A percentile compares a stretch with the other conserved stretches of the same genome.
These are phyloP conservation scores for Platanus orientalis DNA, from an alignment of 164 flowering plant species.

Conservation along the genomic window DNA sequence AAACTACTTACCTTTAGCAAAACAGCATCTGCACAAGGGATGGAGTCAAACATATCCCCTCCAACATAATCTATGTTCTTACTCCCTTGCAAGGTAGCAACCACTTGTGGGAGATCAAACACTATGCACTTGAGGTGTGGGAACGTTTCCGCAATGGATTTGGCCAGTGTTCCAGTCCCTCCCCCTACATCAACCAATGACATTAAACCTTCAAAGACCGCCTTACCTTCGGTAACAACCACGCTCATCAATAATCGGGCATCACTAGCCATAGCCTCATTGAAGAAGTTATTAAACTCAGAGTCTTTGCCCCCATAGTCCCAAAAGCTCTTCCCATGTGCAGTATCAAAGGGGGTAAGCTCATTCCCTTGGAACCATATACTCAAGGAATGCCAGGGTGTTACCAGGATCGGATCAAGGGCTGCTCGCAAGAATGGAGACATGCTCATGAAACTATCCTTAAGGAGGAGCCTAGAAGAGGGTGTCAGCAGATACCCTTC, in stretches of 20 bases:
- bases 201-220: constrained; percentile 24
- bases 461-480: too few species aligned
- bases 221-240: constrained; percentile 16
- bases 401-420: constrained; percentile 20
- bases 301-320: constrained; percentile 7
- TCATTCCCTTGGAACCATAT: constrained; percentile 19
- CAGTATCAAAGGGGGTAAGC: constrained; percentile 19
- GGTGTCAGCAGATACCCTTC: constrained; percentile 28
- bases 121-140: constrained; percentile 26
- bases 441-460: too few species aligned
- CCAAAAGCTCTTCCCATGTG: constrained; percentile 19
- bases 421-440: background rate
- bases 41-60: too few species aligned
- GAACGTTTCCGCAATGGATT: constrained; percentile 26
- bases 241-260: constrained; percentile 18
- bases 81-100: too few species aligned
- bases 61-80: too few species aligned
- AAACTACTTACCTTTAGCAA: background rate
- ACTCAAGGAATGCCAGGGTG: constrained; percentile 18
- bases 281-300: constrained; percentile 14
- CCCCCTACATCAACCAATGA: constrained; percentile 39
- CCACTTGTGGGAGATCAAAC: constrained; percentile 41
- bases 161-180: constrained; percentile 31
- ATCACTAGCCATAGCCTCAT: constrained; percentile 46
- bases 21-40: background rate